Conservation (phyloP, 768 basidiomycete genomes). For the Tulasnella sp. region DNA sequence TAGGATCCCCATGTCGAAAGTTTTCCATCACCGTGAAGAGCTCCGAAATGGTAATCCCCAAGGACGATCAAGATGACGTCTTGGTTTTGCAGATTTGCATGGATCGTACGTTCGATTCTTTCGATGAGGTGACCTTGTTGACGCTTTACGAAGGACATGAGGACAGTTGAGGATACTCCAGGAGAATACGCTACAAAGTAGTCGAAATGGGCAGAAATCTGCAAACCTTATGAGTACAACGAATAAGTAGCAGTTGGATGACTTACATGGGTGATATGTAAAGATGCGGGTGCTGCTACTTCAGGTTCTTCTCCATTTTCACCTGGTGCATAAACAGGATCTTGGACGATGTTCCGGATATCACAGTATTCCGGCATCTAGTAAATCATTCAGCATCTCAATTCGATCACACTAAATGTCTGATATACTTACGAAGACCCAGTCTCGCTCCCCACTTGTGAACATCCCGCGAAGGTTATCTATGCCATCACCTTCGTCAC, state of each 20-base stretch:
- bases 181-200: slow-evolving; percentile 76
- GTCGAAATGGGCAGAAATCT: slow-evolving; percentile 70
- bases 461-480: slow-evolving; percentile 10
- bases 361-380: slow-evolving; percentile 70
- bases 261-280: slow-evolving; percentile 62
- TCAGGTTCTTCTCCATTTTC: too few species aligned
- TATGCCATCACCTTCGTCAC: slow-evolving; percentile 30
- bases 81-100: slow-evolving; percentile 61
- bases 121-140: slow-evolving; percentile 26
- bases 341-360: slow-evolving; percentile 35
- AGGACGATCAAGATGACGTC: slow-evolving; percentile 75
- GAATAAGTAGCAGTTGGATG: not conserved
- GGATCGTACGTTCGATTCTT: slow-evolving; percentile 33
- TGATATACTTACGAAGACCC: slow-evolving; percentile 56
- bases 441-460: slow-evolving; percentile 21
- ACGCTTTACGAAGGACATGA: slow-evolving; percentile 61
- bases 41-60: slow-evolving; percentile 88
- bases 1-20: slow-evolving; percentile 71
- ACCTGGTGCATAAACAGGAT: slow-evolving; percentile 32
- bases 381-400: not conserved
- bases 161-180: slow-evolving; percentile 43
- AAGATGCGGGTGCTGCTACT: slow-evolving; percentile 1
- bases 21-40: slow-evolving; percentile 63
- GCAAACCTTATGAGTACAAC: slow-evolving; percentile 10
- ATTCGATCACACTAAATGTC: not conserved